Base-by-base conservation (phyloP, 805 yeast genomes). In the Saccharomycopsis fermentans region DNA sequence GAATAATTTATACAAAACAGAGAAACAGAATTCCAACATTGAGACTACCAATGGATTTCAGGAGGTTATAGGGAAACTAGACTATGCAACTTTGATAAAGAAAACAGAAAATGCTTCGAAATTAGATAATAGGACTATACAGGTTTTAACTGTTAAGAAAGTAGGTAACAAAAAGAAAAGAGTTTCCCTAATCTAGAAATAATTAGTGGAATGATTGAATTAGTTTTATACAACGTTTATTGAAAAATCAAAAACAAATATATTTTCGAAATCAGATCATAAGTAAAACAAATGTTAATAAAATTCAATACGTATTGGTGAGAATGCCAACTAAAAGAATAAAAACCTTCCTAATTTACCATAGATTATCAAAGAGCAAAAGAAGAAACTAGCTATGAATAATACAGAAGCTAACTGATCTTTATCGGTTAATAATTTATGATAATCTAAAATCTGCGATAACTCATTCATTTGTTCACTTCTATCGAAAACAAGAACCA, bases 321-420 rank as follows among this genome's bases (percentile, higher is more conserved):
- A 51, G 11, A 29, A 26, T 19, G 16, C 52, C 65, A 61, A 14
- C n/a, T 43, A 43, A 43, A 21, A 43, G 61, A 72, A 79, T 52
- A 82, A 69, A 59, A 75, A 79, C 67, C 87, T 79, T 16, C 89
- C 88, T 57, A 85, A 66, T 67, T 84, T 84, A 19, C 91, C 90
- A 70, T 85, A 83, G 27, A 85, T 76, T 43, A 86, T 74, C 53
- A 81, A 72, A 0, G 87, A 86, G 64, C 84, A 76, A 70, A 84
- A 86, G 67, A 81, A 80, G 71, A 83, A 83, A 67, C 87, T 80
- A 3, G 80, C 83, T 48, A 80, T 70, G 79, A 82, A 81, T 35
- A 82, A 71, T 67, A 78, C 69, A 34, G 75, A 73, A 1, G 83
- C 81, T 51, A 66, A 53, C 4, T 35, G 27, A 11, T 57, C 60